Evolutionary conservation across 306 rosid genomes (phyloP), one percentile per base, ranked within the genome.

Genomic region (Fragaria vesca): DNA sequence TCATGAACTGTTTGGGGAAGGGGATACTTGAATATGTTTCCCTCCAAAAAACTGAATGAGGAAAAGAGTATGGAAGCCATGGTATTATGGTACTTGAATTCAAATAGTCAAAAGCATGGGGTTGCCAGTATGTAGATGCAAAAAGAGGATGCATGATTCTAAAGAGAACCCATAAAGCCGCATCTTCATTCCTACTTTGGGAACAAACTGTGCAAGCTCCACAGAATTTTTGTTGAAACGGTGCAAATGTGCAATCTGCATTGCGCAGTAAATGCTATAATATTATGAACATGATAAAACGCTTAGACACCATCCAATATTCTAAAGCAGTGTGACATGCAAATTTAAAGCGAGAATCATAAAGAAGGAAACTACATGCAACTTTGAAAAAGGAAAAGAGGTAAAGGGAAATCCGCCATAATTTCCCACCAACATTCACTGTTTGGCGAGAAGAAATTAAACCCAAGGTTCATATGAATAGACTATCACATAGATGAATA

Each of bases 271-370:
- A 66, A 36, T 21, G 8, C 0, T 9, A 6, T 2, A 40, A 16
- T 2, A 63, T 1, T 18, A 62, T 62, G 45, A 66, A 66, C 71
- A 36, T 65, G 2, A 32, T 26, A 32, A 63, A 63, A 20, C 4
- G 17, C 71, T 38, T 66, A 9, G 24, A 11, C 13, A 66, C 42
- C 67, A 62, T 61, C 15, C 18, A 63, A 15, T 5, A 32, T 63
- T 57, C 57, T 26, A 74, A 60, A 60, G 78, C 63, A 57, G 15
- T 62, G 62, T 75, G 79, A 75, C 71, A 62, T 75, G 71, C 47
- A 75, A 75, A 62, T 47, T 40, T 61, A 62, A 46, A 62, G 71
- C 36, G 6, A 12, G 17, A 46, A 62, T 18, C 46, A 75, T 62
- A 20, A 75, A 75, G 30, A 66, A 16, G 6, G 38, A 10, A 40